Evolutionary conservation across 2,329 filamentous ascomycete genomes (phyloP), one percentile per base, ranked within the genome.

Genomic region (Plectosphaerella plurivora): DNA sequence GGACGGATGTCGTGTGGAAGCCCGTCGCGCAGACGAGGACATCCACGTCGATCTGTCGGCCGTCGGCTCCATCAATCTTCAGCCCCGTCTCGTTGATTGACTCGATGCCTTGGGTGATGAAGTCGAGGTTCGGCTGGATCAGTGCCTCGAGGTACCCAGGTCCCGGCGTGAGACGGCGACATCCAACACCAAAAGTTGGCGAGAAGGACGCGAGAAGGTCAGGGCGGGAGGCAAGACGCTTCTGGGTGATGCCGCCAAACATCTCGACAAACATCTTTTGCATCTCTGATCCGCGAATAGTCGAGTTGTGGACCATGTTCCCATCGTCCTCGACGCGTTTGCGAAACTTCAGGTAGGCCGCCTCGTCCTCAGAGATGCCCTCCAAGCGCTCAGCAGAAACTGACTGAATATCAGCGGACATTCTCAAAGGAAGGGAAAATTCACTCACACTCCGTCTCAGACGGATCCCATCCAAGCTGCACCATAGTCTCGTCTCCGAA

Each of bases 91-190:
- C 50, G 2, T 63, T 69, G 49, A 71, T 63, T 5, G 47, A 41
- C 10, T 59, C 53, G 15, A 71, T 68, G 2, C 60, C 56, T 10
- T 60, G 44, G 24, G 65, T 60, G 5, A 69, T 61, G 22, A 68
- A 55, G 14, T 65, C 59, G 14, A 57, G 52, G 15, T 33, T 52
- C 1, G 56, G 56, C 41, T 57, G 54, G n/a, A 51, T 49, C 39
- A 57, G 56, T 4, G 73, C 73, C 50, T 74, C 70, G 4, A 82
- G 68, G 52, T 81, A 82, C 0, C 72, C 68, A 2, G 75, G 72
- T 0, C 73, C 77, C 0, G 77, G 79, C 1, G 77, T 82, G 58
- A 79, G 70, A 44, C 77, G 68, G 53, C 74, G 69, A 56, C 72
- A 77, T 0, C 77, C 77, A 0, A 80, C 63, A 1, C 74, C 69